Evolutionary conservation across 2,329 filamentous ascomycete genomes (phyloP).

Genomic region (Claviceps fusiformis): DNA sequence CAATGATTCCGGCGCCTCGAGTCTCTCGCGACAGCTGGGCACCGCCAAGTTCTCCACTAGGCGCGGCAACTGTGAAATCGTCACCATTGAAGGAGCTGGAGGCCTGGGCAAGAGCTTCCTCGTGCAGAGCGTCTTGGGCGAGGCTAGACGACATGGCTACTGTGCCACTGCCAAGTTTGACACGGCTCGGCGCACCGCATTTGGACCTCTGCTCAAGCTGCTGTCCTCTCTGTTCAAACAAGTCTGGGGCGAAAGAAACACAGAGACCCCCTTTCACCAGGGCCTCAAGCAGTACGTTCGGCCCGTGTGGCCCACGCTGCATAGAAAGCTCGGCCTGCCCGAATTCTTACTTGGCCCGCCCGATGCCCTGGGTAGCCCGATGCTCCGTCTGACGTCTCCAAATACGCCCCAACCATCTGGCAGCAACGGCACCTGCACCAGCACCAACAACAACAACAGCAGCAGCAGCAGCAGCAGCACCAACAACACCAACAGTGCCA

Average conservation of each 20-base stretch:
- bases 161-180: conserved; percentile 56
- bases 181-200: conserved; percentile 44
- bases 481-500: conserved; percentile 1
- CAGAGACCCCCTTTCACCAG: conserved; percentile 50
- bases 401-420: neutral
- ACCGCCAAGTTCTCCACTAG: conserved; percentile 42
- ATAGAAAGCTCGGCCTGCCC: conserved; percentile 46
- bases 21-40: conserved; percentile 39
- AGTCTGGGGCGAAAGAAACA: conserved; percentile 53
- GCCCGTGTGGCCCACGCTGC: conserved; percentile 51
- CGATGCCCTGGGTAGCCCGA: conserved; percentile 17
- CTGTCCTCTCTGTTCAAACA: conserved; percentile 54
- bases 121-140: conserved; percentile 47
- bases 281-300: conserved; percentile 47
- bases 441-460: too few species aligned
- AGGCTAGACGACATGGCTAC: conserved; percentile 48
- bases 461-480: too few species aligned
- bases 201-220: conserved; percentile 50
- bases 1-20: conserved; percentile 32
- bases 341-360: conserved; percentile 53
- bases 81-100: conserved; percentile 46
- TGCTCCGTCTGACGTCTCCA: conserved; percentile 3
- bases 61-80: conserved; percentile 49
- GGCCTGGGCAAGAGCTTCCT: conserved; percentile 54
- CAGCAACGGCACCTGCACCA: conserved; percentile 7